A percentile compares a stretch with the other conserved stretches of the same genome.
phyloP scores from a whole-genome alignment of 768 basidiomycete genomes.

The Aureoboletus auriporus region DNA sequence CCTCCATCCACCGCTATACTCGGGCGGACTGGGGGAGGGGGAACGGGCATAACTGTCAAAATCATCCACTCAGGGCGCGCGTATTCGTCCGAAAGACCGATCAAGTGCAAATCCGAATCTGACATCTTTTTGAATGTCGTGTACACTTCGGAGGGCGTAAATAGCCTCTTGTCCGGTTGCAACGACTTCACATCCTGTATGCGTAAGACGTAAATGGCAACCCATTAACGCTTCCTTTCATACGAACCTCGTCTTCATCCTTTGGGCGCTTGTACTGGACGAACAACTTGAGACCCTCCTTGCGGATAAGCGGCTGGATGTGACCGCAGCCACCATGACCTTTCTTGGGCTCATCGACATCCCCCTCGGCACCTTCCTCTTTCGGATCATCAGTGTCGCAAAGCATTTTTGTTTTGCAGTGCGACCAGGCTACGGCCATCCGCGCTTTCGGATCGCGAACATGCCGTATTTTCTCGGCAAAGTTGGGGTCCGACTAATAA shows the following conservation, averaged over 20 bases:
- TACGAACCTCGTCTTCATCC: constrained; percentile 90
- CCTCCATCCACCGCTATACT: constrained; percentile 98
- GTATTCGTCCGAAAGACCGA: constrained; percentile 93
- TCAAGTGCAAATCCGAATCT: constrained; percentile 77
- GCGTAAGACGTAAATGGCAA: constrained; percentile 1
- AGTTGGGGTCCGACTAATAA: constrained; percentile 72
- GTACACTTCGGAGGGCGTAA: constrained; percentile 87
- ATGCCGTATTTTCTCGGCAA: constrained; percentile 84
- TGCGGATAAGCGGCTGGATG: constrained; percentile 81
- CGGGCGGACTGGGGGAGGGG: constrained; percentile 95
- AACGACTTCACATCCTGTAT: constrained; percentile 72
- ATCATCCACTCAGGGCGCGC: constrained; percentile 99
- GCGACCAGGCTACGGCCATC: constrained; percentile 81
- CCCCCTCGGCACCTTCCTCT: constrained; percentile 72
- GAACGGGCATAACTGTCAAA: constrained; percentile 93
- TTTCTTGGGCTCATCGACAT: constrained; percentile 69
- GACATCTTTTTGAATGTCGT: constrained; percentile 95
- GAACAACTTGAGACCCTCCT: constrained; percentile 93
- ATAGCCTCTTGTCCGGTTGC: constrained; percentile 77
- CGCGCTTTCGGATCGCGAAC: constrained; percentile 82
- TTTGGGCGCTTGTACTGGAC: constrained; percentile 93
- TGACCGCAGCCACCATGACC: constrained; percentile 99
- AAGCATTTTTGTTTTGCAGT: constrained; percentile 83
- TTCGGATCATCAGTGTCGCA: constrained; percentile 90
- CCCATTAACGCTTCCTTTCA: constrained; percentile 1